Conservation (phyloP, 2,329 filamentous ascomycete species). For the Talaromyces sp. region DNA sequence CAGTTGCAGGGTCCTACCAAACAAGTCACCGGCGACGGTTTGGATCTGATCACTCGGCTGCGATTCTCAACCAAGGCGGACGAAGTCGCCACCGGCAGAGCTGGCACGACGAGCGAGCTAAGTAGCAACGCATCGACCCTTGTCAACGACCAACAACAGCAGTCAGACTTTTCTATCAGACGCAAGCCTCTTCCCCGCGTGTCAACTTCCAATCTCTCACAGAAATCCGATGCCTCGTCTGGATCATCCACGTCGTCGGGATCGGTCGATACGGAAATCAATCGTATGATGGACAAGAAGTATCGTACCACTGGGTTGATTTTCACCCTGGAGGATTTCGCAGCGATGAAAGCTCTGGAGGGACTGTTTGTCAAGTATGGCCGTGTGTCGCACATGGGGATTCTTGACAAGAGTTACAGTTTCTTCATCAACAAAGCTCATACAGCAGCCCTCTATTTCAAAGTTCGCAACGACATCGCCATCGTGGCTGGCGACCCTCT, state of each 20-base stretch:
- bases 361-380: constrained; percentile 28
- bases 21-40: background rate
- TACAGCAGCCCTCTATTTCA: constrained; percentile 34
- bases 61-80: background rate
- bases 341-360: constrained; percentile 25
- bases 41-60: background rate
- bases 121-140: background rate
- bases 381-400: constrained; percentile 37
- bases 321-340: constrained; percentile 25
- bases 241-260: background rate
- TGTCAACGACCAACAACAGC: background rate
- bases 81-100: background rate
- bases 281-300: background rate
- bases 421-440: constrained; percentile 33
- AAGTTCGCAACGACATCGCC: constrained; percentile 30
- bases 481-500: constrained; percentile 37
- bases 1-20: background rate
- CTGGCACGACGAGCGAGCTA: background rate
- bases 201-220: background rate
- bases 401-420: constrained; percentile 36
- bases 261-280: background rate
- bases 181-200: background rate
- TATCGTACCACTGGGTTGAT: background rate
- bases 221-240: background rate
- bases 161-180: background rate